A percentile compares a stretch with the other conserved stretches of the same genome.
These are phyloP conservation scores for Trichoderma asperellum DNA, from an alignment of 2,329 filamentous ascomycete genomes.

Conservation along the genomic window DNA sequence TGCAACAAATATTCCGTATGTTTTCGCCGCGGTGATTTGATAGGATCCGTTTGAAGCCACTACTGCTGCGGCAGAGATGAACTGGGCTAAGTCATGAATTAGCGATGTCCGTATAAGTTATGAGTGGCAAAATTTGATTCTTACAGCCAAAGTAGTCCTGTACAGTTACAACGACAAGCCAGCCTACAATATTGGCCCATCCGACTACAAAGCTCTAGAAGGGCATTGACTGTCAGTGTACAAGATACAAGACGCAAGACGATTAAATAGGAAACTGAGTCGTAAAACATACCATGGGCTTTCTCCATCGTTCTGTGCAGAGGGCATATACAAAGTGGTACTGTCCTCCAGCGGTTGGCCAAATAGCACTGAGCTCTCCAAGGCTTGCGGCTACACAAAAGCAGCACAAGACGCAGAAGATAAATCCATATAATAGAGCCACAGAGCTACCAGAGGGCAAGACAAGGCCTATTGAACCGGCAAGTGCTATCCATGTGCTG, in stretches of 20 bases:
- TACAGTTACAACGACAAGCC: constrained; percentile 20
- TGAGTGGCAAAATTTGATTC: background rate
- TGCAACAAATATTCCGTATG: constrained; percentile 20
- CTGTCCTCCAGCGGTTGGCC: constrained; percentile 16
- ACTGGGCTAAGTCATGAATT: constrained; percentile 1
- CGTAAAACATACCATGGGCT: background rate
- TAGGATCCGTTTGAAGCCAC: constrained; percentile 18
- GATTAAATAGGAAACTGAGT: too few species aligned
- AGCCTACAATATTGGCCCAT: constrained; percentile 20
- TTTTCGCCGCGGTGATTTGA: constrained; percentile 8
- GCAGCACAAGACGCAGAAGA: constrained; percentile 13
- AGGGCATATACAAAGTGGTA: constrained; percentile 24
- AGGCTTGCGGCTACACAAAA: constrained; percentile 18
- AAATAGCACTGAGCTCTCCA: constrained; percentile 19
- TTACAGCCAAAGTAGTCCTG: constrained; percentile 22
- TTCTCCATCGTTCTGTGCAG: constrained; percentile 19
- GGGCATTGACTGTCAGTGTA: background rate
- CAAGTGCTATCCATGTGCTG: constrained; percentile 21
- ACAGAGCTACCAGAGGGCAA: constrained; percentile 11
- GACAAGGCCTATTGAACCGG: constrained; percentile 20
- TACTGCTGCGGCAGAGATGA: constrained; percentile 19
- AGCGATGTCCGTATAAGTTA: background rate
- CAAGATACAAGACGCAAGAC: background rate
- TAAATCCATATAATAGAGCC: constrained; percentile 14
- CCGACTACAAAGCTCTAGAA: constrained; percentile 13